Conservation (phyloP, 106 monocot genomes). For the Dioscorea zingiberensis region DNA sequence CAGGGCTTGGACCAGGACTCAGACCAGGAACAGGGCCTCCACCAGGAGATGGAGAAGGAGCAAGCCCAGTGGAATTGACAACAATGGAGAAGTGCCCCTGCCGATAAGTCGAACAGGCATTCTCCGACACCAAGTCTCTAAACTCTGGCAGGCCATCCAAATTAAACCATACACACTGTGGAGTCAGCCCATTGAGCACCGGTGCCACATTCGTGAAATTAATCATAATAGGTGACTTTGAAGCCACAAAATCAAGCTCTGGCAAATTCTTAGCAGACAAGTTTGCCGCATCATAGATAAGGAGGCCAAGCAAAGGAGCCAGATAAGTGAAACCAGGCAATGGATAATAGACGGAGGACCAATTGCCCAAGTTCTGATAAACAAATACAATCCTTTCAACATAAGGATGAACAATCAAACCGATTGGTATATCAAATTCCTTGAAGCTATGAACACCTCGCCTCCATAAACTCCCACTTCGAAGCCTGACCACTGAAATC, state of each 20-base stretch:
- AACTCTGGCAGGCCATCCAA: conserved; percentile 51
- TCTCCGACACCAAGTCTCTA: conserved; percentile 35
- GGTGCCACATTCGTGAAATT: conserved; percentile 30
- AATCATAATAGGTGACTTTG: conserved; percentile 44
- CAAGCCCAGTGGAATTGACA: conserved; percentile 41
- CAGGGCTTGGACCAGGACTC: neutral
- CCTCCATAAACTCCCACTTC: conserved; percentile 65
- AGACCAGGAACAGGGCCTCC: neutral
- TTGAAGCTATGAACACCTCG: conserved; percentile 49
- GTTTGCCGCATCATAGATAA: conserved; percentile 67
- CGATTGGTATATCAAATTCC: conserved; percentile 63
- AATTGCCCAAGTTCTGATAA: conserved; percentile 81
- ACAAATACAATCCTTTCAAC: conserved; percentile 72
- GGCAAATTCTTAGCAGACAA: conserved; percentile 41
- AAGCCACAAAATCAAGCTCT: conserved; percentile 45
- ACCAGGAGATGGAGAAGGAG: conserved; percentile 25
- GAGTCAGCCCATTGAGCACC: conserved; percentile 12
- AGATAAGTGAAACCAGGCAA: conserved; percentile 61
- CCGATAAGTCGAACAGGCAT: conserved; percentile 35
- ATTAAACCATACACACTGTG: conserved; percentile 57
- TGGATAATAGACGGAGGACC: conserved; percentile 56
- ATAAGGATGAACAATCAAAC: conserved; percentile 55
- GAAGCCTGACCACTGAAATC: conserved; percentile 51
- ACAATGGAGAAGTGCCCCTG: conserved; percentile 82
- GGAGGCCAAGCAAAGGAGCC: conserved; percentile 66